Evolutionary conservation across 2,329 filamentous ascomycete genomes (phyloP).

Genomic region (Orbilia brochopaga): DNA sequence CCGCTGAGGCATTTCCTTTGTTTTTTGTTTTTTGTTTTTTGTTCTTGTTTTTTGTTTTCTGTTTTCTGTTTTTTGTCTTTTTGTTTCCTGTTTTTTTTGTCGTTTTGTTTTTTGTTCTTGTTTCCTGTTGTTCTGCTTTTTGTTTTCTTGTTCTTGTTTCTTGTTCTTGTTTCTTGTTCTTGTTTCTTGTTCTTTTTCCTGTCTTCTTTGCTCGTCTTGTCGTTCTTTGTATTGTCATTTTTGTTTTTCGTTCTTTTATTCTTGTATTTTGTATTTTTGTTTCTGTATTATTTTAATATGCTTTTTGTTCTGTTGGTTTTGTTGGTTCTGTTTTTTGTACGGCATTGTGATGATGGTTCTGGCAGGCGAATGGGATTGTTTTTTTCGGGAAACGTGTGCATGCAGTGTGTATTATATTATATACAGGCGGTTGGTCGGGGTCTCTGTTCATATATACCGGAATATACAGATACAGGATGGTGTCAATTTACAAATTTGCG

Average conservation of each 20-base stretch:
- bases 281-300: constrained; percentile 4
- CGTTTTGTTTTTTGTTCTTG: not conserved
- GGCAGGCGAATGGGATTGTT: not conserved
- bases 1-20: constrained; percentile 6
- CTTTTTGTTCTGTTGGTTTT: constrained; percentile 13
- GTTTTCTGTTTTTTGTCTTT: constrained; percentile 9
- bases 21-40: constrained; percentile 13
- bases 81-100: constrained; percentile 27
- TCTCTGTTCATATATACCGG: not conserved
- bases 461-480: not conserved
- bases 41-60: constrained; percentile 14
- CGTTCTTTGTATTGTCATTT: not conserved
- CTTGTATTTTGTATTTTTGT: too few relatives aligned
- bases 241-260: not conserved
- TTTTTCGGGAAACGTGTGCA: not conserved
- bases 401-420: not conserved
- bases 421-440: too few relatives aligned
- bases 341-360: constrained; percentile 2
- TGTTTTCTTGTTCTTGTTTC: constrained; percentile 6
- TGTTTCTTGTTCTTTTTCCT: constrained; percentile 15
- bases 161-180: not conserved
- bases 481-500: too few relatives aligned
- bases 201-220: constrained; percentile 3
- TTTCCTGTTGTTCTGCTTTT: too few relatives aligned
- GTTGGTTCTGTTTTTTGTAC: not conserved